Percentiles rank a stretch among this genome's conserved stretches.
Conservation (phyloP, 202 grass and related monocot species). For the Elaeis oleifera region DNA sequence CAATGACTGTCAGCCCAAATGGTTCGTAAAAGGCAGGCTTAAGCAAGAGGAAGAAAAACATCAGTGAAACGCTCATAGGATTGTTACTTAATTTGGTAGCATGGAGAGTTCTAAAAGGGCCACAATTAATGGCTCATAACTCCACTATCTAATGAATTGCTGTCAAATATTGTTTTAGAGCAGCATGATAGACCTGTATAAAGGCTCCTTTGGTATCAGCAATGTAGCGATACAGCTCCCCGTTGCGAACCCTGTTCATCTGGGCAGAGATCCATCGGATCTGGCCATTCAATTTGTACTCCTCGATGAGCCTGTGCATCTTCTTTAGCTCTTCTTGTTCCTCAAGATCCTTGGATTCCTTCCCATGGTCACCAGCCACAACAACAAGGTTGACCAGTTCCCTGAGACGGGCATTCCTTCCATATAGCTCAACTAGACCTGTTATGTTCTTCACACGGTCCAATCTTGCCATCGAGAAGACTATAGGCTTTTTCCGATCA, state of each 20-base stretch:
- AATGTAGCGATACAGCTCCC: constrained; percentile 78
- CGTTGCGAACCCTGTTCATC: constrained; percentile 85
- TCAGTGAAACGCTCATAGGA: neutral
- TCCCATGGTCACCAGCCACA: constrained; percentile 85
- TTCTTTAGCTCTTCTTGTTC: constrained; percentile 79
- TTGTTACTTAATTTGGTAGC: no score
- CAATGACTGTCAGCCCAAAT: constrained; percentile 70
- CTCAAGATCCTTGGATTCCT: constrained; percentile 89
- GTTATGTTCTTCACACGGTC: constrained; percentile 93
- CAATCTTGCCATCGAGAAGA: constrained; percentile 93
- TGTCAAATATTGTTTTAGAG: no score
- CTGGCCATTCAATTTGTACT: constrained; percentile 83
- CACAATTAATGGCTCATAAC: no score
- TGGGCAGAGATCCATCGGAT: constrained; percentile 94
- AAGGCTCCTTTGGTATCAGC: constrained; percentile 84
- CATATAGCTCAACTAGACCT: constrained; percentile 82
- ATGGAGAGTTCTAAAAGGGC: no score
- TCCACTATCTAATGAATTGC: no score
- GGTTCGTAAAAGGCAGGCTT: constrained; percentile 94
- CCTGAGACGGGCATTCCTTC: constrained; percentile 60
- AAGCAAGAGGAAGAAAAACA: constrained; percentile 28
- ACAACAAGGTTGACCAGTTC: constrained; percentile 85
- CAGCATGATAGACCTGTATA: constrained; percentile 47
- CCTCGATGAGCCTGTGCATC: constrained; percentile 76
- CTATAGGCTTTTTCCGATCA: constrained; percentile 81